Evolutionary conservation across 768 basidiomycete genomes (phyloP).

Genomic region (Mrakia blollopis): DNA sequence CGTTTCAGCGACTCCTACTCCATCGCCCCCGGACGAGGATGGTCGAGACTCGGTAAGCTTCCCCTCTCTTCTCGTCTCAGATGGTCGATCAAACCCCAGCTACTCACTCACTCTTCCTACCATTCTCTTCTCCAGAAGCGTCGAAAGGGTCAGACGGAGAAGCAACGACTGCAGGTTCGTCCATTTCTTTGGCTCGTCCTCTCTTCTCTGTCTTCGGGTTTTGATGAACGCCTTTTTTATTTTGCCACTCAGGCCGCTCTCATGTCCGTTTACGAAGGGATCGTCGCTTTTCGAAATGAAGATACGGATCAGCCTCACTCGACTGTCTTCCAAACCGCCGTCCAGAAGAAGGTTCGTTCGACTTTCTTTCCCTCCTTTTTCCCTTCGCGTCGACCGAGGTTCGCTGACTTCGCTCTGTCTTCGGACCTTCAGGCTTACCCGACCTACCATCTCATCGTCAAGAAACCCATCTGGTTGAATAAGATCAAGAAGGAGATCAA

Average conservation of each 20-base stretch:
- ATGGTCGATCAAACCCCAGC: not conserved
- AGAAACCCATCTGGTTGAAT: constrained; percentile 78
- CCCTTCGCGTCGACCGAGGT: not conserved
- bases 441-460: constrained; percentile 86
- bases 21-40: constrained; percentile 48
- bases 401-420: not conserved
- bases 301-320: constrained; percentile 39
- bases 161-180: constrained; percentile 1
- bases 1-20: constrained; percentile 68
- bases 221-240: not conserved
- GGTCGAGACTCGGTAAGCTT: constrained; percentile 49
- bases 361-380: not conserved
- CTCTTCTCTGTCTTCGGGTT: constrained; percentile 17
- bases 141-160: constrained; percentile 35
- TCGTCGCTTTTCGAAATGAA: constrained; percentile 36
- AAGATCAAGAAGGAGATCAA: constrained; percentile 64
- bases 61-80: not conserved
- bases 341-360: constrained; percentile 45
- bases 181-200: no score
- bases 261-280: constrained; percentile 38
- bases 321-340: constrained; percentile 41
- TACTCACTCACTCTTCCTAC: no score
- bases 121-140: constrained; percentile 37
- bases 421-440: constrained; percentile 65
- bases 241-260: constrained; percentile 33